Base-by-base conservation (phyloP, 306 rosid genomes). In the Rosa lucieae region DNA sequence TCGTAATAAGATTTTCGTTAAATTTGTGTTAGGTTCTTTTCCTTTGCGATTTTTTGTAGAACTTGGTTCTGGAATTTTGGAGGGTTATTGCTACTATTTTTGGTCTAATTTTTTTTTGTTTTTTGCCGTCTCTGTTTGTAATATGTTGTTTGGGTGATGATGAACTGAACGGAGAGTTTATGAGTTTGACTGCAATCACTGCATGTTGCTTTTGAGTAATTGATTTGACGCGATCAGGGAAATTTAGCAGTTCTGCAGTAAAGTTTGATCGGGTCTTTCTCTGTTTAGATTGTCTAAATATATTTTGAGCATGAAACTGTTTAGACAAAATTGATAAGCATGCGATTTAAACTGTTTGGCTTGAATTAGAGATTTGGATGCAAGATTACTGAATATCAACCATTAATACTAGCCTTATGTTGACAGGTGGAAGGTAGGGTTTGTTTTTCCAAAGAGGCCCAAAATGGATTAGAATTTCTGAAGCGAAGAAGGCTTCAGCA, bases 341-440 rank as follows among this genome's bases (percentile, higher is more conserved):
- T 35, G 65, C 5, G 5, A 10, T 29, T 20, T 17, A 2, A 17
- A 73, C 3, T 44, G 73, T 42, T n/a, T 18, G 4, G 39, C 10
- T 5, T 69, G 37, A 21, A n/a, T 42, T 69, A 69, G 37, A 20
- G 47, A 44, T n/a, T 21, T 69, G 53, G 35, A 37, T 8, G 73
- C 71, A 39, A 39, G n/a, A 17, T 62, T 39, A 5, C 29, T 3
- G 53, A 29, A 77, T 76, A 1, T 20, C 6, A 43, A 7, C 42
- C 9, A 18, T 43, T 40, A 48, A 42, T 42, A 29, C n/a, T 43
- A n/a, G 66, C 21, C 32, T 15, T 42, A 35, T 46, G 49, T 35
- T 74, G 71, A 58, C 88, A 96, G 99, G 98, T 93, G 92, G 98
- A 96, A 89, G 88, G 94, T 82, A 87, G 93, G 88, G 86, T 82